Evolutionary conservation across 2,329 filamentous ascomycete genomes (phyloP), one percentile per base, ranked within the genome.

Genomic region (Colletotrichum musae): DNA sequence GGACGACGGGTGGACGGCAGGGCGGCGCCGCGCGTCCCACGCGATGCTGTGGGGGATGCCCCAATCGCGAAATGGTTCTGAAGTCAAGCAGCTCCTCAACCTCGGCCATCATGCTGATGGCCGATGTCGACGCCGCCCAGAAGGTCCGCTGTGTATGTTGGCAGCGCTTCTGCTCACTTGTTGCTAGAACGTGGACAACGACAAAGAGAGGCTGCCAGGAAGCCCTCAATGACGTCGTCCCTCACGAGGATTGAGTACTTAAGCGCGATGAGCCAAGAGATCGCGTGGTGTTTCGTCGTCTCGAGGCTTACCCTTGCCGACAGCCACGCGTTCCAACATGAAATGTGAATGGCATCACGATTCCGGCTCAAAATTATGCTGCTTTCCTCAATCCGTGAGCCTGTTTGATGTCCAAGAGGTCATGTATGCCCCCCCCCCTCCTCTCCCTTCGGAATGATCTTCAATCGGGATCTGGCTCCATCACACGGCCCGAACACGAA

Each of bases 101-200:
- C 89, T 92, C 72, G 89, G 89, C 73, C 58, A 92, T 92, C 18
- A 18, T 18, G 18, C 18, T 18, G 89, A 69, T 75, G 36, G 74
- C 72, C 5, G 74, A 74, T 0, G 7, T 9, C 32, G 21, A 24
- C 32, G 32, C 32, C 7, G 74, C 75, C 6, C 74, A 75, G 36
- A 75, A 68, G 73, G 15, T 72, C 74, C 4, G 48, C 76, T 1
- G 71, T 73, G 58, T 75, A 72, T 73, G 58, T 75, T 73, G 70
- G 73, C 72, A 2, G 73, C 75, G 26, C 62, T 75, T 4, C 58
- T 74, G 1, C 74, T 77, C 6, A 72, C 75, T 3, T 72, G 76
- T 56, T 72, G 72, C 2, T 74, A 61, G 12, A 72, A 74, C 28
- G 71, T 76, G 52, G 68, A 75, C 28, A 75, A 3, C 7, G 9